phyloP scores from a whole-genome alignment of 106 monocot genomes.

The Acorus gramineus region DNA sequence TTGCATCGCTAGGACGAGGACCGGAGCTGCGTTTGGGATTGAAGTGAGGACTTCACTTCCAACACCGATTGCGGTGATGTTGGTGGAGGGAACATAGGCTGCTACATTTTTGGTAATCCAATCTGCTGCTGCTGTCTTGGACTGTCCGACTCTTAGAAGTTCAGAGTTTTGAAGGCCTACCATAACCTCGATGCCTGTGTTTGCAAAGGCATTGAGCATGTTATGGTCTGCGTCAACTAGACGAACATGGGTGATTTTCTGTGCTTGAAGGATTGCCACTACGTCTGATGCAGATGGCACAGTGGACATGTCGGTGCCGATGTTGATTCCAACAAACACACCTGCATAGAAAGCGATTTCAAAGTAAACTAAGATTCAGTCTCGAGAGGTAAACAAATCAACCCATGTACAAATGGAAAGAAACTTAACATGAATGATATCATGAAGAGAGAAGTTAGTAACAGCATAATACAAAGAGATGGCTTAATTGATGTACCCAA shows the following conservation, averaged over 20 bases:
- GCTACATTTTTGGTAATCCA: constrained; percentile 80
- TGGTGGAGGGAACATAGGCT: constrained; percentile 65
- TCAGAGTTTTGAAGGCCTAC: constrained; percentile 75
- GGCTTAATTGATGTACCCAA: too few species aligned
- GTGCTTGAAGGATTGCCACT: constrained; percentile 58
- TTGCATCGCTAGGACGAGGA: constrained; percentile 69
- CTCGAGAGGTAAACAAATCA: too few species aligned
- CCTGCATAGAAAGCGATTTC: constrained; percentile 14
- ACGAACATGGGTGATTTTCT: constrained; percentile 62
- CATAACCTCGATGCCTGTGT: constrained; percentile 88
- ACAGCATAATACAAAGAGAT: too few species aligned
- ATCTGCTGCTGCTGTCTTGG: constrained; percentile 48
- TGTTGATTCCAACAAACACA: constrained; percentile 67
- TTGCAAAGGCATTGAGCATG: constrained; percentile 58
- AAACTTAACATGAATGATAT: too few species aligned
- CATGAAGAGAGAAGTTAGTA: too few species aligned
- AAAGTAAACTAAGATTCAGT: too few species aligned
- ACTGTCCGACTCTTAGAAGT: constrained; percentile 50
- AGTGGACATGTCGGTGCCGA: constrained; percentile 47
- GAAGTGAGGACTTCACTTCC: constrained; percentile 74
- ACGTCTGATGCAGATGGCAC: constrained; percentile 52
- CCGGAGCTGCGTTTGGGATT: constrained; percentile 68
- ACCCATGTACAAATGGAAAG: too few species aligned
- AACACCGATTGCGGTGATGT: constrained; percentile 77
- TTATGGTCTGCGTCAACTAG: constrained; percentile 65